These are phyloP conservation scores for Dioscorea cayenensis DNA, from an alignment of 116 monocot genomes.

Conservation along the genomic window DNA sequence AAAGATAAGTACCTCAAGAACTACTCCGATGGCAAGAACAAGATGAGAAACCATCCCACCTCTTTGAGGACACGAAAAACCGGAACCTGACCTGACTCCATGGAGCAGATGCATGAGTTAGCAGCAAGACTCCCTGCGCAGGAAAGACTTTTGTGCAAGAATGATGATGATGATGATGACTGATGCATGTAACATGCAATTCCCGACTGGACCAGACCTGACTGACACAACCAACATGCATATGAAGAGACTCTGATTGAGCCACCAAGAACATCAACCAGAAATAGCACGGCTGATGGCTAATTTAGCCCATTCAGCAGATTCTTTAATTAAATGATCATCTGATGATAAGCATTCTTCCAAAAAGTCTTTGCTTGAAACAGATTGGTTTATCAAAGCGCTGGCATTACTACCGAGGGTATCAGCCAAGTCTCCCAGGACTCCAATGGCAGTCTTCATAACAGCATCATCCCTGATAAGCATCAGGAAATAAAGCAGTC, in stretches of 20 bases:
- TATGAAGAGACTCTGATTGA: slow-evolving; percentile 21
- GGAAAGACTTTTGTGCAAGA: slow-evolving; percentile 4
- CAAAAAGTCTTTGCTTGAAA: slow-evolving; percentile 57
- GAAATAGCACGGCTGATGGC: slow-evolving; percentile 54
- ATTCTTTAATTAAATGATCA: slow-evolving; percentile 63
- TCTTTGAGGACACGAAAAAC: neutral
- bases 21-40: neutral
- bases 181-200: slow-evolving; percentile 30
- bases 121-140: slow-evolving; percentile 2
- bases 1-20: neutral
- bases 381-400: slow-evolving; percentile 47
- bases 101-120: slow-evolving; percentile 26
- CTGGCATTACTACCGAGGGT: slow-evolving; percentile 53
- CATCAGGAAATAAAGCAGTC: neutral
- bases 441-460: slow-evolving; percentile 56
- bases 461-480: slow-evolving; percentile 55
- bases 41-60: slow-evolving; percentile 13
- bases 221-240: slow-evolving; percentile 31
- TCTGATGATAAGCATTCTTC: slow-evolving; percentile 58
- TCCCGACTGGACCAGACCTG: slow-evolving; percentile 27
- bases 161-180: slow-evolving; percentile 24
- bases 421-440: slow-evolving; percentile 74
- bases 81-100: slow-evolving; percentile 11
- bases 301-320: slow-evolving; percentile 69
- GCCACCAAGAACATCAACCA: slow-evolving; percentile 31